phyloP scores from a whole-genome alignment of 2,329 filamentous ascomycete species.

The Aureobasidium sp. region DNA sequence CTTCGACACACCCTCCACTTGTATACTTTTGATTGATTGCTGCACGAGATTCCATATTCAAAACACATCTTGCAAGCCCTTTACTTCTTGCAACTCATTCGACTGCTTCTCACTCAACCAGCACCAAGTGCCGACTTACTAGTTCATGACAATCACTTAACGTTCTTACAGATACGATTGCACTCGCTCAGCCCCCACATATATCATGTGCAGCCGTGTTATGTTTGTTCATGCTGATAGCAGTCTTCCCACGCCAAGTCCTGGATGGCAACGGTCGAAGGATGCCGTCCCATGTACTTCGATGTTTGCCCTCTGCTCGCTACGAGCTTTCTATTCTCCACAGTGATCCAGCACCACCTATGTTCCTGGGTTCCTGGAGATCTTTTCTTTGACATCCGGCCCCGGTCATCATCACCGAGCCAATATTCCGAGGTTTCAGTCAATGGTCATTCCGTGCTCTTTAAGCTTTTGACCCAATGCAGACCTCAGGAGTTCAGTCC shows the following conservation, averaged over 20 bases:
- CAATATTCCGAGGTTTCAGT: neutral
- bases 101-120: neutral
- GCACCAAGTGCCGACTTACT: neutral
- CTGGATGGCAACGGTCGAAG: neutral
- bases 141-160: neutral
- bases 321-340: neutral
- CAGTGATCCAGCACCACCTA: neutral
- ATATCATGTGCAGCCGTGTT: neutral
- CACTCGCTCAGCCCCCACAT: neutral
- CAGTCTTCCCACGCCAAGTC: neutral
- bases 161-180: conserved; percentile 2
- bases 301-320: neutral
- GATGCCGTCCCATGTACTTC: neutral
- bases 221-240: neutral
- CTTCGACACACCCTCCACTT: neutral
- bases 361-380: neutral
- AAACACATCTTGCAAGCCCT: neutral
- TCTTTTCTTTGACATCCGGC: neutral
- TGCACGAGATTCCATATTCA: conserved; percentile 2
- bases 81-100: neutral
- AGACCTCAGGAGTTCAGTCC: conserved; percentile 2
- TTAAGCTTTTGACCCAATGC: conserved; percentile 5
- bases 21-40: conserved; percentile 1
- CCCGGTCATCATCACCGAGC: neutral
- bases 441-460: neutral